Evolutionary conservation across 2,329 filamentous ascomycete species (phyloP).

Genomic region (Alternaria sp.): DNA sequence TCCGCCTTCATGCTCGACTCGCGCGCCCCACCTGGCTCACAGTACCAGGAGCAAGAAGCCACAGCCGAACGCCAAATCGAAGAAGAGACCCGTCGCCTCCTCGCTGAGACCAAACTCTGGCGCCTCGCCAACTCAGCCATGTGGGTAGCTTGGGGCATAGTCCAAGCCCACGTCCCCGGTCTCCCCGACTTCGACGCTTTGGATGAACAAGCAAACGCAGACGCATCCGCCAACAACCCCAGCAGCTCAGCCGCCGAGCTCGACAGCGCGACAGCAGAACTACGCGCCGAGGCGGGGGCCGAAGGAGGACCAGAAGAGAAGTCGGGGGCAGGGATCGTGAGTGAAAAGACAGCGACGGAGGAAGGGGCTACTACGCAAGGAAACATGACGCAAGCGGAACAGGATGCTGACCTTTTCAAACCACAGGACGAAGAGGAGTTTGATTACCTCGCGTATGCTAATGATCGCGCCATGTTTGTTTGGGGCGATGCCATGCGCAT

Average conservation of each 20-base stretch:
- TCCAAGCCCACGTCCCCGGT: slow-evolving; percentile 87
- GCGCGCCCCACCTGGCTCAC: slow-evolving; percentile 44
- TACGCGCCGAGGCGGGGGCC: slow-evolving; percentile 23
- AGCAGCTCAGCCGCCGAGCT: slow-evolving; percentile 33
- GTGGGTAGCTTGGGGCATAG: slow-evolving; percentile 96
- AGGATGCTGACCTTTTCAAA: slow-evolving; percentile 50
- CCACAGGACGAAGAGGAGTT: slow-evolving; percentile 72
- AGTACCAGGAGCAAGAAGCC: slow-evolving; percentile 54
- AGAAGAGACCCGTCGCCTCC: slow-evolving; percentile 69
- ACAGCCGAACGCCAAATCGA: slow-evolving; percentile 66
- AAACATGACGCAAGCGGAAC: slow-evolving; percentile 27
- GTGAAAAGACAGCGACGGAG: slow-evolving; percentile 25
- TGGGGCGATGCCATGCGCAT: slow-evolving; percentile 86
- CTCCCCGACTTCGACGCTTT: slow-evolving; percentile 60
- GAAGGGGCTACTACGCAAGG: slow-evolving; percentile 24
- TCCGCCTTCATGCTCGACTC: slow-evolving; percentile 79
- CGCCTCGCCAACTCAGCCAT: slow-evolving; percentile 83
- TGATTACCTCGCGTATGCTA: slow-evolving; percentile 90
- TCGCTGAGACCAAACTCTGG: slow-evolving; percentile 85
- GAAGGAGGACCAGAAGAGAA: slow-evolving; percentile 1
- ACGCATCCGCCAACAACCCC: neutral
- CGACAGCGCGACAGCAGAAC: slow-evolving; percentile 34
- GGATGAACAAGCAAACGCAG: slow-evolving; percentile 16
- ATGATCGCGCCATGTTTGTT: slow-evolving; percentile 90
- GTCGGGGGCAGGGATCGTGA: slow-evolving; percentile 33